phyloP scores from a whole-genome alignment of 1,284 basidiomycete species.

The Boletellus deceptivus region DNA sequence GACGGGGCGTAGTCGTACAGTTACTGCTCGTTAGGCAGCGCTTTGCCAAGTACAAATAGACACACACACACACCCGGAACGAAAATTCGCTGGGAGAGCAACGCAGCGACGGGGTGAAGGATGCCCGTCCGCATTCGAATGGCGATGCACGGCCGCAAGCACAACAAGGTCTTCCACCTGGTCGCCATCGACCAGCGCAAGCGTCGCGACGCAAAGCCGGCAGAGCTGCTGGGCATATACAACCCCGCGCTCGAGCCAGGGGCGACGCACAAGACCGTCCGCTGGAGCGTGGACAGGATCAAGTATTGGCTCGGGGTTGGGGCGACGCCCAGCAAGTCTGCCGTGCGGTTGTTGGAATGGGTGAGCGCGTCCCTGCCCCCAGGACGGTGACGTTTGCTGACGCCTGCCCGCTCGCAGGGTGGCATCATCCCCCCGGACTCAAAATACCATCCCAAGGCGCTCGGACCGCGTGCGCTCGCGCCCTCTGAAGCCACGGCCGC shows the following conservation, averaged over 20 bases:
- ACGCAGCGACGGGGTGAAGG: too few species aligned
- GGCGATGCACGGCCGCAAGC: conserved; percentile 78
- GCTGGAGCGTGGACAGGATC: conserved; percentile 91
- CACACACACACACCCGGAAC: too few species aligned
- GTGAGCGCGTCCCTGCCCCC: conserved; percentile 47
- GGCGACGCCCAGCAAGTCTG: conserved; percentile 79
- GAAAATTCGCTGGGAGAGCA: too few species aligned
- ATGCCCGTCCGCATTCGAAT: conserved; percentile 89
- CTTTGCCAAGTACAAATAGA: too few species aligned
- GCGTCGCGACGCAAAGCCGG: conserved; percentile 83
- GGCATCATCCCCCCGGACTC: conserved; percentile 47
- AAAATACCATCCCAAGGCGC: conserved; percentile 45
- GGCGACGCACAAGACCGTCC: conserved; percentile 65
- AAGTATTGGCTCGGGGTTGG: conserved; percentile 87
- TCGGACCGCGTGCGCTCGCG: conserved; percentile 13
- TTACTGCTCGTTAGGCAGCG: too few species aligned
- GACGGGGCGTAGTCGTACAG: too few species aligned
- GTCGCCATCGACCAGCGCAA: conserved; percentile 81
- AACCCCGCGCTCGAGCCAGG: conserved; percentile 57
- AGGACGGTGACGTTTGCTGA: conserved; percentile 20
- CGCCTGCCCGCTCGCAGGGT: conserved; percentile 39
- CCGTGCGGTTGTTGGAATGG: conserved; percentile 75
- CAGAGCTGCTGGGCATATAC: conserved; percentile 88
- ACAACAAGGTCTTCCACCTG: conserved; percentile 84
- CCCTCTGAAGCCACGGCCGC: neutral